Conservation (phyloP, 345 rosid species). For the Tarenaya hassleriana region DNA sequence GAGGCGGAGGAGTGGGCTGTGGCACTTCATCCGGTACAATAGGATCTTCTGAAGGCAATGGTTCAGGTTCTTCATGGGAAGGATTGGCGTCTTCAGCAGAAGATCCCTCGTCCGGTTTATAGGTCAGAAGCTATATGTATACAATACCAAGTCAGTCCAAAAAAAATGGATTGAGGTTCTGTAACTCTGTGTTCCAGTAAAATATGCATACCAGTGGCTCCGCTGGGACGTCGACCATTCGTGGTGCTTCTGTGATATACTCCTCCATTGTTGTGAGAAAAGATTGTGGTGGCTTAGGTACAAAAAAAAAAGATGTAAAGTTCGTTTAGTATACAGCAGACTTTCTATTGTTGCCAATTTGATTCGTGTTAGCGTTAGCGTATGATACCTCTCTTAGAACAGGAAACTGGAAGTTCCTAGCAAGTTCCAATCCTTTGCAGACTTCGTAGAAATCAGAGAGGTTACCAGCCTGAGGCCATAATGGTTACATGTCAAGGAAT, state of each 20-base stretch:
- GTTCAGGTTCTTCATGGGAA: conserved; percentile 54
- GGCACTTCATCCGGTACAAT: conserved; percentile 40
- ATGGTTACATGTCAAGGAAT: not conserved
- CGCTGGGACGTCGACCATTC: conserved; percentile 61
- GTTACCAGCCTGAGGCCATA: conserved; percentile 51
- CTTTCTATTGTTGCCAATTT: not conserved
- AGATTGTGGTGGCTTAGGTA: conserved; percentile 85
- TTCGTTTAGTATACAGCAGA: not conserved
- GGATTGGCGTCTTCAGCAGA: conserved; percentile 40
- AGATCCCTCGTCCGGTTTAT: conserved; percentile 58
- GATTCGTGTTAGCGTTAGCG: conserved; percentile 10
- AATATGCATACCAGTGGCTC: conserved; percentile 53
- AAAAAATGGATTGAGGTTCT: not conserved
- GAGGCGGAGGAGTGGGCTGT: conserved; percentile 31
- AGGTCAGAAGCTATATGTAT: conserved; percentile 65
- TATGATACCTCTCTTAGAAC: conserved; percentile 61
- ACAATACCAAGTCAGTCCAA: conserved; percentile 2
- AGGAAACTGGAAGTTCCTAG: conserved; percentile 89
- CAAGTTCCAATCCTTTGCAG: conserved; percentile 84
- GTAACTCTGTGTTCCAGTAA: not conserved
- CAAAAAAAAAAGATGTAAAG: conserved; percentile 13
- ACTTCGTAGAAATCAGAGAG: conserved; percentile 78
- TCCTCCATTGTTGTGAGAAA: conserved; percentile 96
- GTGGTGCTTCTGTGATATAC: conserved; percentile 94
- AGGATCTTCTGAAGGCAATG: conserved; percentile 38